Base-by-base conservation (phyloP, 306 rosid species). In the Echinosophora koreensis region DNA sequence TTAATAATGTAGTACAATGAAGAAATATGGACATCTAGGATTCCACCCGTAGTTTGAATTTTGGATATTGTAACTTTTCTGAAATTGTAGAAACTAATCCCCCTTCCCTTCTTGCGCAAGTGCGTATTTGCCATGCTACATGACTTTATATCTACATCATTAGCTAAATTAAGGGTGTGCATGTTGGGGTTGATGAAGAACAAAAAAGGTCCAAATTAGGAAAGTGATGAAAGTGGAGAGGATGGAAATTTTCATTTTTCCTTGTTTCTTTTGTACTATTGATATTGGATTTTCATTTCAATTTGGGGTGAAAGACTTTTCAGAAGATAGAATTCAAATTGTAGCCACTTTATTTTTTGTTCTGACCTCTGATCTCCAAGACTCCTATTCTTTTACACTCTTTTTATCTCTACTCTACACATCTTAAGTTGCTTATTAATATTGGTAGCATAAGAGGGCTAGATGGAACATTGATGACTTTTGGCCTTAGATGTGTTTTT, bases 401-500 rank as follows among this genome's bases (percentile, higher is more conserved):
- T 6, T 63, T 14, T 44, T 65, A 22, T 17, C n/a, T 30, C 49
- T 57, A 17, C 34, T 32, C 11, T 59, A 15, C 39, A 60, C 39
- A 8, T 52, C 55, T 30, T 3, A 4, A 8, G 74, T 52, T 62
- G 7, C 14, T 75, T 9, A 52, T 14, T 38, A 46, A 22, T 3
- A 11, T 54, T 66, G 51, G 69, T 22, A 56, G 54, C 54, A 46
- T 42, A 12, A 32, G 37, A 82, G 47, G 55, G 42, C 63, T 51
- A 41, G 41, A 32, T 82, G 58, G 41, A 71, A 64, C 38, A 44
- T 77, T 34, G 56, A 58, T n/a, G 61, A 69, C 12, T 69, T 17
- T 74, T 68, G 66, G 51, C 71, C 71, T 49, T 81, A 13, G 30
- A 81, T 3, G 41, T 27, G 3, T 62, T 13, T 79, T 10, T 61